Conservation (phyloP, 177 flowering plant genomes). For the Tripterygium wilfordii region DNA sequence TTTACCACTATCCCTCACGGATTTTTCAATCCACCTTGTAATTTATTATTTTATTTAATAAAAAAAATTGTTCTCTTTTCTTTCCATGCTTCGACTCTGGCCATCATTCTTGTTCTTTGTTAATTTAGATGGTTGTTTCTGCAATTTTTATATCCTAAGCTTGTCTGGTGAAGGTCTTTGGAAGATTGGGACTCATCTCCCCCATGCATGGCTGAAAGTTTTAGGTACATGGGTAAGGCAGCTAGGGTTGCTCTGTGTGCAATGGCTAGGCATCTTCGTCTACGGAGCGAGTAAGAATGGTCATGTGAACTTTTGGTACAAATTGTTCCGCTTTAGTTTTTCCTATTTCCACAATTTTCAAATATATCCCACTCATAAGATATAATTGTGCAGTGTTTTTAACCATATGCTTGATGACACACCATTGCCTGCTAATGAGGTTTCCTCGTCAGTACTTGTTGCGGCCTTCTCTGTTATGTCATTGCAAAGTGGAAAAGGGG, state of each 20-base stretch:
- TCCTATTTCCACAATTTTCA: constrained; percentile 1
- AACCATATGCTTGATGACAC: constrained; percentile 84
- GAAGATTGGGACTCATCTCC: constrained; percentile 92
- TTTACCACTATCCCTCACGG: too few relatives aligned
- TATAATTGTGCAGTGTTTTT: constrained; percentile 59
- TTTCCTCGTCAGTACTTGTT: constrained; percentile 81
- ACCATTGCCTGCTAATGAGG: constrained; percentile 75
- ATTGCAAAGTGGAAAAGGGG: constrained; percentile 57
- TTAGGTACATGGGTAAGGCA: constrained; percentile 83
- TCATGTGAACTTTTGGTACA: constrained; percentile 8
- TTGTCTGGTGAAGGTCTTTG: constrained; percentile 58
- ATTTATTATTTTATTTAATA: too few relatives aligned
- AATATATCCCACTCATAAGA: background rate
- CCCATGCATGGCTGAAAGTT: constrained; percentile 81
- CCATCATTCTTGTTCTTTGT: too few relatives aligned
- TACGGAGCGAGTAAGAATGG: constrained; percentile 77
- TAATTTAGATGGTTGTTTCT: too few relatives aligned
- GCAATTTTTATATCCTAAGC: too few relatives aligned
- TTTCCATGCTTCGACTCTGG: too few relatives aligned
- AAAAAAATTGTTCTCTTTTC: too few relatives aligned
- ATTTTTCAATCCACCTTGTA: too few relatives aligned
- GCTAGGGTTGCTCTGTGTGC: constrained; percentile 83
- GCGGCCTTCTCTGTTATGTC: constrained; percentile 53
- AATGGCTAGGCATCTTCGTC: constrained; percentile 85
- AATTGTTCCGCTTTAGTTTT: background rate